Evolutionary conservation across 805 yeast species (phyloP), one percentile per base, ranked within the genome.

Genomic region (Candida sanyiensis): DNA sequence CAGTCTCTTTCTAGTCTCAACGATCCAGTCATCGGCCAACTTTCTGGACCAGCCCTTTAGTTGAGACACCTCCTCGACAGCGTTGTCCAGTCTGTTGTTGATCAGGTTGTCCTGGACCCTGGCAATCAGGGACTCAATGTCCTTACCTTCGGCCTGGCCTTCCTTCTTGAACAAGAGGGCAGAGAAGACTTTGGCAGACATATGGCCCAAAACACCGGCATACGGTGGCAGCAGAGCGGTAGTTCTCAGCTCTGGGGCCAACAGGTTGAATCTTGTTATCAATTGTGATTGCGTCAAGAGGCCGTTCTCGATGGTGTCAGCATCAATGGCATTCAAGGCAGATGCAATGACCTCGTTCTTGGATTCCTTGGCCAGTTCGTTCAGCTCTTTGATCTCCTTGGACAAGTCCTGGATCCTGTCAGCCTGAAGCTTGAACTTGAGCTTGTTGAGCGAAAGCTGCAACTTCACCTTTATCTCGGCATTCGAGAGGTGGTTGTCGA

Each of bases 151-250:
- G 12, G 94, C 88, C 42, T 76, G 64, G 32, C 97, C 97, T 44
- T 74, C 68, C 58, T 88, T 93, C 21, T 83, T 70, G 52, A 86
- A 72, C 53, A 90, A 71, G 44, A 89, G 70, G 51, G 73, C 75
- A 25, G 95, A 82, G 57, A 89, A 83, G 7, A 87, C 40, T 48
- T 72, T 69, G 13, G 97, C 89, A 6, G 94, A 73, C 30, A 88
- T 60, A 62, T 93, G 96, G 22, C 96, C 97, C 51, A 90, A 74
- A 39, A 93, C 73, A 56, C 98, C 98, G 19, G 98, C 95, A 56
- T 90, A 85, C 51, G 94, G 95, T 39, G 97, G 97, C 45, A 89
- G 74, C 51, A 93, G 66, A 5, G 96, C 79, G 7, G 94, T 89
- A 22, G 87, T 77, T 61, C 95, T 80, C 57, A 93, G 75, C 64